A percentile compares a stretch with the other conserved stretches of the same genome.
These are phyloP conservation scores for Botrytis medusae DNA, from an alignment of 2,329 filamentous ascomycete genomes.

Conservation along the genomic window DNA sequence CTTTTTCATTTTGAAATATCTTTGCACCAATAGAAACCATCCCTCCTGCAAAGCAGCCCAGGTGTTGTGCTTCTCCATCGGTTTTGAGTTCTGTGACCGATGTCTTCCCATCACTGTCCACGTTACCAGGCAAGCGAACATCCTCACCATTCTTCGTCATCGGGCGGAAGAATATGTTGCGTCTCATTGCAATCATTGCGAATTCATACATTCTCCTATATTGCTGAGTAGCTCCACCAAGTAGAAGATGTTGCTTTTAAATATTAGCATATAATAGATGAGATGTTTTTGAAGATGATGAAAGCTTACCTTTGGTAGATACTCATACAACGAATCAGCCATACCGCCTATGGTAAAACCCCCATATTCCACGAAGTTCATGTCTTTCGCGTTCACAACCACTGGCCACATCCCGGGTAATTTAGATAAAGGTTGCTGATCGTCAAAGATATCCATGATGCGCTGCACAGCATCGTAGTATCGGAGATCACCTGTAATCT, in stretches of 20 bases:
- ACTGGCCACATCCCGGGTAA: constrained; percentile 64
- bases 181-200: constrained; percentile 47
- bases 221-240: constrained; percentile 26
- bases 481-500: constrained; percentile 58
- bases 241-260: constrained; percentile 26
- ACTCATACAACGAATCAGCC: constrained; percentile 61
- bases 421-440: constrained; percentile 51
- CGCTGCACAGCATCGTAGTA: constrained; percentile 62
- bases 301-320: constrained; percentile 53
- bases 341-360: constrained; percentile 53
- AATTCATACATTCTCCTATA: constrained; percentile 43
- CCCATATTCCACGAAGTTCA: constrained; percentile 18
- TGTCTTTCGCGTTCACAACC: constrained; percentile 52
- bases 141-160: constrained; percentile 40
- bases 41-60: constrained; percentile 70
- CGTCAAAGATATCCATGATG: constrained; percentile 55
- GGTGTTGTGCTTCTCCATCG: constrained; percentile 55
- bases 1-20: constrained; percentile 53
- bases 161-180: constrained; percentile 47
- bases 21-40: constrained; percentile 67
- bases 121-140: constrained; percentile 52
- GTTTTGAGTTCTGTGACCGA: constrained; percentile 30
- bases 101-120: constrained; percentile 28
- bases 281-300: background rate
- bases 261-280: background rate